phyloP scores from a whole-genome alignment of 1,139 yeast genomes.

The Meyerozyma elateridarum region DNA sequence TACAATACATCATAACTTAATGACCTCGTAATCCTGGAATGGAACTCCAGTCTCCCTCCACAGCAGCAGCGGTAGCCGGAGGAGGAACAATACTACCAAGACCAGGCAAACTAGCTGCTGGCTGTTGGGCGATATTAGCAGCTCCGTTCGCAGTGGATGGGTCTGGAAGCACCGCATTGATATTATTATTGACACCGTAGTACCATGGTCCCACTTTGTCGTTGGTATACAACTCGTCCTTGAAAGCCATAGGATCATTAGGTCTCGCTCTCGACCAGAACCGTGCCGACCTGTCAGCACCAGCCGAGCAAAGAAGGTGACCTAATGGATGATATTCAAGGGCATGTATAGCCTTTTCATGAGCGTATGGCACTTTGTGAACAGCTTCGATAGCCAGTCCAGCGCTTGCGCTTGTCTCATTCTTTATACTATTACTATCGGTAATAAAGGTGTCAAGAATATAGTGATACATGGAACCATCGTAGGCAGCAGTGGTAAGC shows the following conservation, averaged over 20 bases:
- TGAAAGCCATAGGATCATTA: slow-evolving; percentile 76
- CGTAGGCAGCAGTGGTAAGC: slow-evolving; percentile 82
- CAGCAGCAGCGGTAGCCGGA: background rate
- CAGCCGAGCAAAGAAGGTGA: slow-evolving; percentile 85
- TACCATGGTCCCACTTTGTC: slow-evolving; percentile 73
- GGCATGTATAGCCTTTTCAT: slow-evolving; percentile 87
- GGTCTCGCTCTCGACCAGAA: slow-evolving; percentile 96
- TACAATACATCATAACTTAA: slow-evolving; percentile 1
- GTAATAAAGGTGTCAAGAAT: slow-evolving; percentile 53
- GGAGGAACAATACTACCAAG: slow-evolving; percentile 15
- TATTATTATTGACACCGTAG: slow-evolving; percentile 61
- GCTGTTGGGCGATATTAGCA: slow-evolving; percentile 3
- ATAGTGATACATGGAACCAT: slow-evolving; percentile 82
- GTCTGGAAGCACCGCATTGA: slow-evolving; percentile 51
- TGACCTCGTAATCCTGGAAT: slow-evolving; percentile 20
- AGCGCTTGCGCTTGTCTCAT: slow-evolving; percentile 11
- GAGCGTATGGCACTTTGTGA: slow-evolving; percentile 83
- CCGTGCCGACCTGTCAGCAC: slow-evolving; percentile 89
- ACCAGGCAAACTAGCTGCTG: slow-evolving; percentile 21
- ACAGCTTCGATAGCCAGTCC: slow-evolving; percentile 38
- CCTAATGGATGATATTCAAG: slow-evolving; percentile 93
- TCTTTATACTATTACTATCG: slow-evolving; percentile 19
- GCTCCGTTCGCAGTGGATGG: slow-evolving; percentile 10
- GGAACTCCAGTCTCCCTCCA: slow-evolving; percentile 10
- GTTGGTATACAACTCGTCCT: slow-evolving; percentile 75